Percentiles rank a stretch among this genome's conserved stretches.
Evolutionary conservation across 176 grass and related monocot genomes (phyloP).

Genomic region (Avena eriantha): DNA sequence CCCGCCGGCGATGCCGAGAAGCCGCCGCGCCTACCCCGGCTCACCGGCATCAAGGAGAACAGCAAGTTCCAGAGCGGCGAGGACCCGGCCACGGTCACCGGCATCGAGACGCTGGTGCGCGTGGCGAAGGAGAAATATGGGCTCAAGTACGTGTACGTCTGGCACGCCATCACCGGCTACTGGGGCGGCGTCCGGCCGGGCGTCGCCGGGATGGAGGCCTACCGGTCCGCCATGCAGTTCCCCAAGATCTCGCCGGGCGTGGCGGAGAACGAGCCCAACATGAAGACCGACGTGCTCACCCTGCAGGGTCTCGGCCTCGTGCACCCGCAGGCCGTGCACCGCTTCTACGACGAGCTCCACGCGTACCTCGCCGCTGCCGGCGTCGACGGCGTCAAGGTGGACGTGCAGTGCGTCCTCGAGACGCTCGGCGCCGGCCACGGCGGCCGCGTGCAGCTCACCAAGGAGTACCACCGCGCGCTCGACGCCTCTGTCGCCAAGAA

Average conservation of each 20-base stretch:
- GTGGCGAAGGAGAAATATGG: conserved; percentile 77
- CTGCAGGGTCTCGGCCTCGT: conserved; percentile 85
- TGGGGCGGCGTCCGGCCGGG: conserved; percentile 90
- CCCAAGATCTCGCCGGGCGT: conserved; percentile 85
- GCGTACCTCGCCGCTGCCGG: conserved; percentile 77
- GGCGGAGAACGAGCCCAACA: conserved; percentile 71
- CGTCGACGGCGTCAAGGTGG: conserved; percentile 94
- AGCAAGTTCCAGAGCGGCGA: conserved; percentile 74
- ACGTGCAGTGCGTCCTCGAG: conserved; percentile 91
- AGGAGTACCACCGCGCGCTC: conserved; percentile 81
- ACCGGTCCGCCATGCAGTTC: conserved; percentile 70
- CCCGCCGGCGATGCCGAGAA: background rate
- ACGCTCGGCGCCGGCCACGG: conserved; percentile 82
- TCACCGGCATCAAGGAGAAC: conserved; percentile 95
- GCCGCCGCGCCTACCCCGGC: conserved; percentile 37
- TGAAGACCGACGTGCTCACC: conserved; percentile 85
- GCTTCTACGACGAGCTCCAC: conserved; percentile 95
- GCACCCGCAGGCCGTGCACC: conserved; percentile 83
- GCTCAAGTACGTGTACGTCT: conserved; percentile 95
- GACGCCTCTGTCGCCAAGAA: conserved; percentile 88
- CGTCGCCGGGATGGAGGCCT: conserved; percentile 62
- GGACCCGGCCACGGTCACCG: conserved; percentile 49
- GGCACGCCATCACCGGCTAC: conserved; percentile 98
- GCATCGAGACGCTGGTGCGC: conserved; percentile 75
- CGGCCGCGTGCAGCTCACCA: conserved; percentile 76